phyloP scores from a whole-genome alignment of 2,329 filamentous ascomycete species.

The Chrysosporium keratinophilum region DNA sequence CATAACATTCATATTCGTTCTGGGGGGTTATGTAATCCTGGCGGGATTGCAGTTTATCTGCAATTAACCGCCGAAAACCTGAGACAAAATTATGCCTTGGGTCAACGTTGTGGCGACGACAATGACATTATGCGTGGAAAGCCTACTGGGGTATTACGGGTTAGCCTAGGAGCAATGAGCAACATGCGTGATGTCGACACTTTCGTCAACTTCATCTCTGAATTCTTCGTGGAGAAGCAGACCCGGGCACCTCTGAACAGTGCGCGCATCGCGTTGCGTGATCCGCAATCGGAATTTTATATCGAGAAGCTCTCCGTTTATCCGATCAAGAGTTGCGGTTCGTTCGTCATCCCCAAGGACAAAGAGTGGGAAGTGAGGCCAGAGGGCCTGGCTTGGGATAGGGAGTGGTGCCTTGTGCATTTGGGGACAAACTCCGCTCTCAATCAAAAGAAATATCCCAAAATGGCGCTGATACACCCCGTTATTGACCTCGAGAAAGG shows the following conservation, averaged over 20 bases:
- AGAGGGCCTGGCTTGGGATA: constrained; percentile 85
- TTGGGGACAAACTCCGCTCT: constrained; percentile 72
- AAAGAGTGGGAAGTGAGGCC: constrained; percentile 63
- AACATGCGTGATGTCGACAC: constrained; percentile 60
- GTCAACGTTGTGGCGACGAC: constrained; percentile 73
- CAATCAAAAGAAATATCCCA: constrained; percentile 78
- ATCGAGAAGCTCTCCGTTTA: constrained; percentile 65
- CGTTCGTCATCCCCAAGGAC: constrained; percentile 57
- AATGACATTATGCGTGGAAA: constrained; percentile 74
- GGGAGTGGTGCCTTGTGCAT: constrained; percentile 93
- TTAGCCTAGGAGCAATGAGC: constrained; percentile 86
- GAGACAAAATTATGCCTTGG: constrained; percentile 70
- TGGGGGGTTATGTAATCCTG: constrained; percentile 85
- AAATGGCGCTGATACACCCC: constrained; percentile 76
- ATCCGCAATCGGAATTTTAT: constrained; percentile 30
- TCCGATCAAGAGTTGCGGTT: constrained; percentile 89
- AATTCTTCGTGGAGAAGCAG: constrained; percentile 51
- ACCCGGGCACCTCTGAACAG: constrained; percentile 11
- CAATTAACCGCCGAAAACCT: constrained; percentile 69
- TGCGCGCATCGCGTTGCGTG: not conserved
- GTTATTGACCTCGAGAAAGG: constrained; percentile 59
- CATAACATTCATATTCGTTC: constrained; percentile 76
- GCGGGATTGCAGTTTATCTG: constrained; percentile 67
- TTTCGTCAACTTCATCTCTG: constrained; percentile 61
- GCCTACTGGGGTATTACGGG: constrained; percentile 75